Base-by-base conservation (phyloP, 352 stramenopile species). In the Globisporangium paroecandrum region DNA sequence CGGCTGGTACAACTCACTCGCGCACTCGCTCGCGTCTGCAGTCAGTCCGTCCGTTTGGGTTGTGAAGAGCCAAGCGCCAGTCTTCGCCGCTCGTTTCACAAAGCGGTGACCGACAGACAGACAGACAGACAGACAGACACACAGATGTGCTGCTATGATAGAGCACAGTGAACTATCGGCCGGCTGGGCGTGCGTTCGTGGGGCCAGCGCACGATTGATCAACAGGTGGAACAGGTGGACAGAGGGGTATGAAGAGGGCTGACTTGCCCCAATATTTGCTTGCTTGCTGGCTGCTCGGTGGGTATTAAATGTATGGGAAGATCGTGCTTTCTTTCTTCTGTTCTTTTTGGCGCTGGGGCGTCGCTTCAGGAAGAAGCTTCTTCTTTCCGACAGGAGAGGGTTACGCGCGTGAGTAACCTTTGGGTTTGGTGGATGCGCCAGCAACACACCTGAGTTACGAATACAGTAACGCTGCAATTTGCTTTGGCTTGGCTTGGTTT, bases 281-380 rank as follows among this genome's bases (percentile, higher is more conserved):
- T 49, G 41, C 6, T 5, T 22, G 43, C 1, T 51, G 43, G 4
- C 22, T 6, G 43, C 18, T 51, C 27, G 3, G 4, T 22, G 43
- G 43, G 43, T 51, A 51, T 22, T 51, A 51, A 51, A 3, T 51
- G 18, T 51, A 22, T 51, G 43, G 43, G 43, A 51, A 51, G 43
- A 51, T 51, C 43, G 43, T 15, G 51, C 51, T n/a, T 57, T 15
- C 24, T 22, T 58, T 9, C 10, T 58, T 25, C 10, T 57, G 25
- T 38, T 56, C 32, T 18, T 38, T 58, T 58, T 27, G 51, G 10
- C 4, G 22, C 1, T 8, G 8, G 56, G 8, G 56, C 29, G 56
- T 47, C 56, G 56, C 56, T 61, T 61, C 56, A 61, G 56, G 56
- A 61, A 61, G 56, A 61, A 61, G 32, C 55, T 43, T 58, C 20